Evolutionary conservation across 257 asterid genomes (phyloP).

Genomic region (Coffea canephora): DNA sequence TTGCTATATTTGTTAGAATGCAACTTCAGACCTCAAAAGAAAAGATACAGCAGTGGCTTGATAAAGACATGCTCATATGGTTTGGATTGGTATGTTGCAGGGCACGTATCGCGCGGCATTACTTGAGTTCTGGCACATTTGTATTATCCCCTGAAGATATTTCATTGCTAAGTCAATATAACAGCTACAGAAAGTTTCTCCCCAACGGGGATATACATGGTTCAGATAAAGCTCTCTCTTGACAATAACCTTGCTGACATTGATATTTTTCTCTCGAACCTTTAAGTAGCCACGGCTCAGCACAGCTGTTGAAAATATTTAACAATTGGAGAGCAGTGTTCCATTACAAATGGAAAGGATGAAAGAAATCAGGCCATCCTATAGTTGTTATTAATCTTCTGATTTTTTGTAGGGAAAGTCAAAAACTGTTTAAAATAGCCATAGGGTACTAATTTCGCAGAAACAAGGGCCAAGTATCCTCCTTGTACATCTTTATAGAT

Average conservation of each 20-base stretch:
- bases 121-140: conserved; percentile 65
- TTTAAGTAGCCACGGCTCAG: background rate
- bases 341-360: background rate
- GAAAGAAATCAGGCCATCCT: background rate
- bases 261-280: no score
- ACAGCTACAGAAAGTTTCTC: conserved; percentile 31
- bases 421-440: background rate
- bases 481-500: background rate
- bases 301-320: background rate
- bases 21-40: conserved; percentile 13
- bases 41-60: background rate
- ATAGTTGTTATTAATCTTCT: background rate
- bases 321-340: no score
- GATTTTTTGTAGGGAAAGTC: background rate
- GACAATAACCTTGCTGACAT: background rate
- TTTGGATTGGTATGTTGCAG: conserved; percentile 40
- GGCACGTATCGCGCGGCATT: conserved; percentile 58
- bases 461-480: background rate
- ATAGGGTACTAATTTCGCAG: background rate
- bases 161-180: conserved; percentile 49
- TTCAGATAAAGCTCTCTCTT: conserved; percentile 12
- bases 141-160: conserved; percentile 65
- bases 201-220: conserved; percentile 19
- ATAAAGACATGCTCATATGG: conserved; percentile 21
- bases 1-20: conserved; percentile 11